A percentile compares a stretch with the other conserved stretches of the same genome.
Evolutionary conservation across 805 yeast genomes (phyloP).

Genomic region (Barnettozyma wickerhamii): DNA sequence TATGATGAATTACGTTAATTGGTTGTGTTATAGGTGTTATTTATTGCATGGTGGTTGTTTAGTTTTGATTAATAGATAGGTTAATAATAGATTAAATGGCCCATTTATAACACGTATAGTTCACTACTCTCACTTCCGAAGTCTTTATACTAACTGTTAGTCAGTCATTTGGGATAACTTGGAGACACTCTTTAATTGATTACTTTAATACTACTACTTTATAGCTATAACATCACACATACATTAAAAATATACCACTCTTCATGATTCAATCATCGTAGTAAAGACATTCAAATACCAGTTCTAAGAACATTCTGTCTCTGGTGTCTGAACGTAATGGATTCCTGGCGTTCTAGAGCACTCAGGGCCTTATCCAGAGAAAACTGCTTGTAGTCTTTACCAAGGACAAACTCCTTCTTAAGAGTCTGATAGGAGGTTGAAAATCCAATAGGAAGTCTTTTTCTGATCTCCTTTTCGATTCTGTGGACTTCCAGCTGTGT

Average conservation of each 20-base stretch:
- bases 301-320: constrained; percentile 70
- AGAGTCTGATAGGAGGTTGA: constrained; percentile 84
- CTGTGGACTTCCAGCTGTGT: constrained; percentile 66
- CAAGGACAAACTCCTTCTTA: constrained; percentile 73
- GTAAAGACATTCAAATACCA: constrained; percentile 10
- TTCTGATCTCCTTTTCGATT: constrained; percentile 80
- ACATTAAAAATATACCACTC: too few species aligned
- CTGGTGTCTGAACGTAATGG: constrained; percentile 85
- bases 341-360: constrained; percentile 80
- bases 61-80: neutral
- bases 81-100: constrained; percentile 5
- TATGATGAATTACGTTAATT: neutral
- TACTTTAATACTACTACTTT: too few species aligned
- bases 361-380: constrained; percentile 81
- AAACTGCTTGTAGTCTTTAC: constrained; percentile 55
- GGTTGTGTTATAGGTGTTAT: neutral
- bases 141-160: too few species aligned
- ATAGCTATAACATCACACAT: too few species aligned
- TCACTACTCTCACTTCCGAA: neutral
- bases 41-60: neutral
- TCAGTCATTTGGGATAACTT: too few species aligned
- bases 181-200: too few species aligned
- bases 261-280: neutral
- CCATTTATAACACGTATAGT: neutral
- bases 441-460: constrained; percentile 95